A percentile compares a stretch with the other conserved stretches of the same genome.
Evolutionary conservation across 2,329 filamentous ascomycete genomes (phyloP).

Genomic region (Exophiala sp.): DNA sequence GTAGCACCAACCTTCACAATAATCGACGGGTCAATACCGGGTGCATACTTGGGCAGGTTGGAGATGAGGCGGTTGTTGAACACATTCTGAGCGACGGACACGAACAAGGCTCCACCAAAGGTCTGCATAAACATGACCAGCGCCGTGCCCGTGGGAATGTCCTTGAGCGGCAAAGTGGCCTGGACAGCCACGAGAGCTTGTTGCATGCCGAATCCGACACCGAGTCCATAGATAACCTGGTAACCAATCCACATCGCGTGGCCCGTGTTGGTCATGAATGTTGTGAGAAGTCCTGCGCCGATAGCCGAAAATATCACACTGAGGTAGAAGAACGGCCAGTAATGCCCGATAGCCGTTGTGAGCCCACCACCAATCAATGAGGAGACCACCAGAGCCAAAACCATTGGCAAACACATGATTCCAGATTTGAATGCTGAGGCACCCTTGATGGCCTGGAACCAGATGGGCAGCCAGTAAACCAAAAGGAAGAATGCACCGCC

Average conservation of each 20-base stretch:
- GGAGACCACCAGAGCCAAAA: conserved; percentile 36
- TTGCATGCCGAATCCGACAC: conserved; percentile 38
- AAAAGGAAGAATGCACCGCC: conserved; percentile 39
- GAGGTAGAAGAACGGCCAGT: conserved; percentile 40
- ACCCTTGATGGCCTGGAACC: conserved; percentile 47
- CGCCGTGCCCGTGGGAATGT: conserved; percentile 41
- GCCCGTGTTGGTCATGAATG: conserved; percentile 34
- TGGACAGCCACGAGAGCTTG: conserved; percentile 43
- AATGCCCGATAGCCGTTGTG: conserved; percentile 38
- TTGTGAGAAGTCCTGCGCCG: conserved; percentile 42
- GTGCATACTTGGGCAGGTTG: conserved; percentile 37
- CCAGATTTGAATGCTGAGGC: conserved; percentile 44
- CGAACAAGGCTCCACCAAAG: conserved; percentile 48
- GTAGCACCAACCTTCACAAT: conserved; percentile 39
- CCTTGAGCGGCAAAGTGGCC: conserved; percentile 33
- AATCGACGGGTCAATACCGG: conserved; percentile 29
- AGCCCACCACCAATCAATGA: conserved; percentile 33
- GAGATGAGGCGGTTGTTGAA: conserved; percentile 50
- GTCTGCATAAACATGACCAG: conserved; percentile 41
- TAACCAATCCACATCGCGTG: conserved; percentile 40
- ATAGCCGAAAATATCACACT: conserved; percentile 36
- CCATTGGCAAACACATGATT: conserved; percentile 41
- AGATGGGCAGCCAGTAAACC: conserved; percentile 44
- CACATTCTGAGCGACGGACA: conserved; percentile 51
- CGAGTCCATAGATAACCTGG: conserved; percentile 36